These are phyloP conservation scores for Eimeria tenella DNA, from an alignment of 169 alveolate genomes.

Conservation along the genomic window DNA sequence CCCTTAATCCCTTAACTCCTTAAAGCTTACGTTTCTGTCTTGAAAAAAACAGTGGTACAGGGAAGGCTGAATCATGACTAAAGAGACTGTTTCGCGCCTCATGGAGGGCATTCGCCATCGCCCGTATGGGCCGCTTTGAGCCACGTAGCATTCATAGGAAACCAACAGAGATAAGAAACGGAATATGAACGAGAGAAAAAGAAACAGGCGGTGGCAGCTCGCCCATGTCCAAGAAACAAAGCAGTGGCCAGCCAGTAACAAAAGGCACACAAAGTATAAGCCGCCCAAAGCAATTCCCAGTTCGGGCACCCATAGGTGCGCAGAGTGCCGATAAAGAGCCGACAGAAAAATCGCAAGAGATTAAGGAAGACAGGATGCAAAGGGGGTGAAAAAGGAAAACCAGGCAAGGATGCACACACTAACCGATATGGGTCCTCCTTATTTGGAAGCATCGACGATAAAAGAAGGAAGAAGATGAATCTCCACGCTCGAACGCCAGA, in stretches of 20 bases:
- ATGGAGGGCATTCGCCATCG: too few relatives aligned
- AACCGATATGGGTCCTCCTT: constrained; percentile 14
- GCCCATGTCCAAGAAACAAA: too few relatives aligned
- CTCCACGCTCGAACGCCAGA: constrained; percentile 18
- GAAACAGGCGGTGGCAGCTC: not conserved
- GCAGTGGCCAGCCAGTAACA: not conserved
- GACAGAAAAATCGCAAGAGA: not conserved
- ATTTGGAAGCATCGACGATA: constrained; percentile 11
- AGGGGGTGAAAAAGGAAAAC: not conserved
- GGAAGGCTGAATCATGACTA: too few relatives aligned
- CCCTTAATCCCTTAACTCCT: too few relatives aligned
- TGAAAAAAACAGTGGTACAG: too few relatives aligned
- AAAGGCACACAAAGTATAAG: too few relatives aligned
- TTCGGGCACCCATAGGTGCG: too few relatives aligned
- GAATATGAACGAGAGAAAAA: not conserved
- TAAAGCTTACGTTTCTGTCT: too few relatives aligned
- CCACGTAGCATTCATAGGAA: too few relatives aligned
- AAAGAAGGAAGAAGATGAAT: not conserved
- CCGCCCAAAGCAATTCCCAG: not conserved
- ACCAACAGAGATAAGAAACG: not conserved
- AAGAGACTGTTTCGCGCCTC: too few relatives aligned
- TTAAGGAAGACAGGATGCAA: not conserved
- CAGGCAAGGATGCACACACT: not conserved
- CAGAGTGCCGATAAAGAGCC: not conserved
- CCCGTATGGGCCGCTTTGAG: too few relatives aligned